phyloP scores from a whole-genome alignment of 2,329 filamentous ascomycete species.

The Xylariaceae sp. region DNA sequence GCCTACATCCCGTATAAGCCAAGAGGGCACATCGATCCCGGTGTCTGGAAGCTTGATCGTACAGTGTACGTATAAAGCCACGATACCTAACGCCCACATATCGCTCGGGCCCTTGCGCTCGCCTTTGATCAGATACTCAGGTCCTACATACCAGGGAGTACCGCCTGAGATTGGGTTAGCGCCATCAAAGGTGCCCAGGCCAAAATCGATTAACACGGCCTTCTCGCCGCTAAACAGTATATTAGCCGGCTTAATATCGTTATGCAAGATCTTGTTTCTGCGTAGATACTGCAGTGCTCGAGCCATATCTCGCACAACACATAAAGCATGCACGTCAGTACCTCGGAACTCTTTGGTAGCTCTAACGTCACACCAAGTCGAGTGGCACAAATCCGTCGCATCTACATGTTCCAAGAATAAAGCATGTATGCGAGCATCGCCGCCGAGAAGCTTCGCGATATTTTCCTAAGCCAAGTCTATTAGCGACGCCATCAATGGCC shows the following conservation, averaged over 20 bases:
- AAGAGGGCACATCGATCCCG: background rate
- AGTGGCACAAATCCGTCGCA: background rate
- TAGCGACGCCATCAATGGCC: background rate
- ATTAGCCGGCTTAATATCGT: conserved; percentile 4
- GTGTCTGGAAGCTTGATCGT: background rate
- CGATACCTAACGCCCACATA: conserved; percentile 3
- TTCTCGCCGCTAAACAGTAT: conserved; percentile 2
- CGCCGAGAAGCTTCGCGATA: background rate
- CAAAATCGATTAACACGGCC: conserved; percentile 2
- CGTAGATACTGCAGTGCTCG: background rate
- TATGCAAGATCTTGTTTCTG: background rate
- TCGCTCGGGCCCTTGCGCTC: background rate
- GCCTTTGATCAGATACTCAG: background rate
- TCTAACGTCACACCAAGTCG: background rate
- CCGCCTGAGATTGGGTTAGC: background rate
- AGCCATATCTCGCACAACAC: background rate
- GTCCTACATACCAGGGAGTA: conserved; percentile 1
- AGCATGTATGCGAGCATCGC: conserved; percentile 2
- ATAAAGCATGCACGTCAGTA: background rate
- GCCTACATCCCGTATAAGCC: background rate
- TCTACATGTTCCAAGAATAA: background rate
- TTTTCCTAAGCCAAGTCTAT: conserved; percentile 1
- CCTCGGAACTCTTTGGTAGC: background rate
- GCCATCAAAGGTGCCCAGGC: background rate
- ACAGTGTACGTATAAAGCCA: background rate